Conservation (phyloP, 2,329 filamentous ascomycete genomes). For the Plenodomus biglobosus region DNA sequence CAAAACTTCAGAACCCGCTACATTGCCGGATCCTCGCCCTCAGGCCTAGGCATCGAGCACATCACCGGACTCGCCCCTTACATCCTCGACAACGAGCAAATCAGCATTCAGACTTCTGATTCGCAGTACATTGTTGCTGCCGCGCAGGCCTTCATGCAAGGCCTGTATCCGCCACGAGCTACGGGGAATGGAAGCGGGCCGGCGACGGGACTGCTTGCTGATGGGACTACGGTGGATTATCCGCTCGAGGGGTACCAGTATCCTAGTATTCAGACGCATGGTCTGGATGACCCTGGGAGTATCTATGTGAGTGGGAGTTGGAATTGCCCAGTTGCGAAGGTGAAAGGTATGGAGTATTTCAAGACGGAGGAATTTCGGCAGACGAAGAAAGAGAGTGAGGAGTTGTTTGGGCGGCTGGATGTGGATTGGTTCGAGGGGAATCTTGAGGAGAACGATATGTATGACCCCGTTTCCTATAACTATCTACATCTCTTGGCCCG, state of each 20-base stretch:
- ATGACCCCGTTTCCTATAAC: not conserved
- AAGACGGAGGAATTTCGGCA: constrained; percentile 46
- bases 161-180: constrained; percentile 58
- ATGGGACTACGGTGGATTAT: constrained; percentile 50
- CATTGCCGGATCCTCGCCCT: constrained; percentile 36
- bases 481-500: constrained; percentile 4
- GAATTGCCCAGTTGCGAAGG: constrained; percentile 47
- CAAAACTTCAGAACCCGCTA: constrained; percentile 57
- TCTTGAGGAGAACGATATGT: constrained; percentile 38
- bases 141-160: constrained; percentile 64
- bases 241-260: constrained; percentile 63
- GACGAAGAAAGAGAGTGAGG: constrained; percentile 42
- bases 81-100: constrained; percentile 49
- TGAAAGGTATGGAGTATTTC: constrained; percentile 46
- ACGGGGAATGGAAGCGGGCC: constrained; percentile 31
- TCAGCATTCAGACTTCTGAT: constrained; percentile 52
- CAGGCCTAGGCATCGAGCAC: constrained; percentile 26
- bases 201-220: constrained; percentile 49
- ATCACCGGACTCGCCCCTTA: constrained; percentile 49
- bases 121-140: constrained; percentile 54
- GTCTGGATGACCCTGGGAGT: constrained; percentile 52
- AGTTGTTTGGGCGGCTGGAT: constrained; percentile 52
- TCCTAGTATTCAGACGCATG: constrained; percentile 51
- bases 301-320: constrained; percentile 54
- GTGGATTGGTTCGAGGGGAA: constrained; percentile 48